Conservation (phyloP, 2,329 filamentous ascomycete species). For the Cercospora zeae-maydis region DNA sequence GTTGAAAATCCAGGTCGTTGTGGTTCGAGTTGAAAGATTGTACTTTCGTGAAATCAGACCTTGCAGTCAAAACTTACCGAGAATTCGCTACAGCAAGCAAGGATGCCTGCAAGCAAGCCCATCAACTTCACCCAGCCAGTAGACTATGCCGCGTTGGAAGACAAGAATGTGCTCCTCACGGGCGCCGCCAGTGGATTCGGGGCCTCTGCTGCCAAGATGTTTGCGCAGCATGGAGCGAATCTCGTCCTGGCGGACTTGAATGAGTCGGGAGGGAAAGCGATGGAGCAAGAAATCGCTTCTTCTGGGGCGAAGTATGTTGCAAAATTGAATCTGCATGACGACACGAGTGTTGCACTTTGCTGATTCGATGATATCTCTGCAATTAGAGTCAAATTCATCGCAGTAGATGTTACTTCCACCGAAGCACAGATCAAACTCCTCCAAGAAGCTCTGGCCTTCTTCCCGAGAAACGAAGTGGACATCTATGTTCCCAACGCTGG, state of each 20-base stretch:
- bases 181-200: constrained; percentile 3
- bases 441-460: constrained; percentile 1
- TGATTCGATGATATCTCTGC: neutral
- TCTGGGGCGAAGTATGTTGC: neutral
- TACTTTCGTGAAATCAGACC: neutral
- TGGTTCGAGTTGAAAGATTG: neutral
- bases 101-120: neutral
- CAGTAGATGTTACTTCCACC: neutral
- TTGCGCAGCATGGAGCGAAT: constrained; percentile 3
- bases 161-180: constrained; percentile 4
- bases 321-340: neutral
- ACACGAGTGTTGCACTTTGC: too few species aligned
- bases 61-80: neutral
- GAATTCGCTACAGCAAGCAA: neutral
- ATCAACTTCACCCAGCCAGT: constrained; percentile 1
- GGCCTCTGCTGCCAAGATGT: neutral
- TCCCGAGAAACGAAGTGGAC: constrained; percentile 6
- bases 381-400: neutral
- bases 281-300: neutral
- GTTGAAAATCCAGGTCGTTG: neutral
- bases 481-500: constrained; percentile 4
- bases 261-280: neutral
- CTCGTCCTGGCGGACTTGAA: constrained; percentile 1
- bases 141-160: neutral
- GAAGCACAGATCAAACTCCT: constrained; percentile 1